These are phyloP conservation scores for Seminavis robusta DNA, from an alignment of 108 stramenopile species.

Conservation along the genomic window DNA sequence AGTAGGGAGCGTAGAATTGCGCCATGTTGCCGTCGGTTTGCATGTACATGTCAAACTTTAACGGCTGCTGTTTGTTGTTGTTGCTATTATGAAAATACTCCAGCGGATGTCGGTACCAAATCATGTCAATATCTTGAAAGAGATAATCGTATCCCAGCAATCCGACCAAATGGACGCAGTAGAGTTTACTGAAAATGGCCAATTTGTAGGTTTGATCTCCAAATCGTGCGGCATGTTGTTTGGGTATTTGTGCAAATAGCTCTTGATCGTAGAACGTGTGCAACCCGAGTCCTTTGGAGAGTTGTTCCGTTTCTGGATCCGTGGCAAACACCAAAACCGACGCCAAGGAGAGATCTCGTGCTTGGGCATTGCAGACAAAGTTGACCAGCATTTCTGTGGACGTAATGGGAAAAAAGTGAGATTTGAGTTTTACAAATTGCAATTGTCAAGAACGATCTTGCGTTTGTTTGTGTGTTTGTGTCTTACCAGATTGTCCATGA, in stretches of 20 bases:
- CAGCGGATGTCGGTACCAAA: constrained; percentile 65
- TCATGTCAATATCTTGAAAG: constrained; percentile 80
- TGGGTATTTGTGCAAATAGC: constrained; percentile 40
- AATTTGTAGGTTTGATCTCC: constrained; percentile 62
- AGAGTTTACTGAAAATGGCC: constrained; percentile 87
- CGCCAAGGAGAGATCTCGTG: constrained; percentile 40
- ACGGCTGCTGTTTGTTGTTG: constrained; percentile 7
- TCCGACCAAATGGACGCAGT: constrained; percentile 60
- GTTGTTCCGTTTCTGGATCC: constrained; percentile 49
- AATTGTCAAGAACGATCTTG: too few species aligned
- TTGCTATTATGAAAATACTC: constrained; percentile 46
- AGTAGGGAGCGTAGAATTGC: constrained; percentile 11
- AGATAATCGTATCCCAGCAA: constrained; percentile 77
- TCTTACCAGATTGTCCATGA: constrained; percentile 67
- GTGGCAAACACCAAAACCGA: constrained; percentile 62
- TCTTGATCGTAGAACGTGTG: constrained; percentile 44
- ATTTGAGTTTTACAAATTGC: too few species aligned
- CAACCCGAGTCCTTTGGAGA: constrained; percentile 48
- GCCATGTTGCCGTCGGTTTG: constrained; percentile 76
- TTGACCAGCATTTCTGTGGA: constrained; percentile 73
- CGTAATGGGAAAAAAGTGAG: too few species aligned
- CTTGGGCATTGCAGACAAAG: constrained; percentile 30
- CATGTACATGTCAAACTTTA: constrained; percentile 75
- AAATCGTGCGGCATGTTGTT: constrained; percentile 49
- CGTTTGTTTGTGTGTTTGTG: too few species aligned